Evolutionary conservation across 1,284 basidiomycete genomes (phyloP).

Genomic region (Peniophora sp.): DNA sequence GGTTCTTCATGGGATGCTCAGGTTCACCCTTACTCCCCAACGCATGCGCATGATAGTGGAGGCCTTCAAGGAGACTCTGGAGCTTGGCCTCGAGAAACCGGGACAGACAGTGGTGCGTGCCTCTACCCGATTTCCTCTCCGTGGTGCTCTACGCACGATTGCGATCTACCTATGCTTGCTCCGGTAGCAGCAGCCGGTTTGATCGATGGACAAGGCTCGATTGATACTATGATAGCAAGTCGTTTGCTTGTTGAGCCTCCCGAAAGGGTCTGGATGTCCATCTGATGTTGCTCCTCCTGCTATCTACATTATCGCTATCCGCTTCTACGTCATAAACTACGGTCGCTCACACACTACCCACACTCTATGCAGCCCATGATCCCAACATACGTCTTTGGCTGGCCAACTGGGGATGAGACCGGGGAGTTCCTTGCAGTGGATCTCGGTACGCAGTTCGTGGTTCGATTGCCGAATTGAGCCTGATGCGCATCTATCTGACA

Average conservation of each 20-base stretch:
- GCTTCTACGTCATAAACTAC: background rate
- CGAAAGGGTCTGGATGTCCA: too few species aligned
- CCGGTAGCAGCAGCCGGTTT: too few species aligned
- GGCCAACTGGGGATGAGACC: constrained; percentile 85
- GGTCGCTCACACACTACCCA: background rate
- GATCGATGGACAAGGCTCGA: too few species aligned
- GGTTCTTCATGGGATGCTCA: constrained; percentile 18
- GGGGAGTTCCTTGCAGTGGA: constrained; percentile 94
- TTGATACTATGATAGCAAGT: too few species aligned
- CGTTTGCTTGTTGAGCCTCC: too few species aligned
- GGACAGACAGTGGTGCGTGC: constrained; percentile 82
- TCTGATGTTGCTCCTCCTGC: too few species aligned
- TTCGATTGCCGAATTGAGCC: background rate
- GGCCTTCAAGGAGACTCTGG: constrained; percentile 89
- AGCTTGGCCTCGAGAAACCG: constrained; percentile 77
- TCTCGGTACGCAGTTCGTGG: constrained; percentile 53
- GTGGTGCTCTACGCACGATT: constrained; percentile 1
- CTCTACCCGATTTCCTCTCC: background rate
- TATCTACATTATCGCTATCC: constrained; percentile 8
- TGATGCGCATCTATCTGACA: constrained; percentile 18
- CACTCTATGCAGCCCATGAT: constrained; percentile 70
- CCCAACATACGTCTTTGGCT: constrained; percentile 95
- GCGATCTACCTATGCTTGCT: too few species aligned
- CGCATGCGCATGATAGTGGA: constrained; percentile 97
- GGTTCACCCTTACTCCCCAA: constrained; percentile 84